Evolutionary conservation across 164 flowering plant species (phyloP).

Genomic region (Liriodendron chinense): DNA sequence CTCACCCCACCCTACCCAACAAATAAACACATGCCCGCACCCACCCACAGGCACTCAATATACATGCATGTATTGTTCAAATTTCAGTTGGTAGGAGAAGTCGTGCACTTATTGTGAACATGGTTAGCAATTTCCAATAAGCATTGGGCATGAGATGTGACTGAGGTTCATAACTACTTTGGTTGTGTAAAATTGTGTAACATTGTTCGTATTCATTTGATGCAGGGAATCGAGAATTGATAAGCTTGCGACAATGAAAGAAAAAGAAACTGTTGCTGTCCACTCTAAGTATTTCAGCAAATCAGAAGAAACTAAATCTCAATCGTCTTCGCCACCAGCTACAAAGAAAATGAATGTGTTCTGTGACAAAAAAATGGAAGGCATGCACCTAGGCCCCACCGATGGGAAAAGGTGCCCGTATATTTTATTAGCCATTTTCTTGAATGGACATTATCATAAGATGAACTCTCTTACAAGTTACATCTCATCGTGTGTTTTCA

Average conservation of each 20-base stretch:
- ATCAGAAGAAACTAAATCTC: conserved; percentile 24
- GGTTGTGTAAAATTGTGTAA: neutral
- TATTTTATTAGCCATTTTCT: conserved; percentile 6
- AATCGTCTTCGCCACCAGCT: conserved; percentile 11
- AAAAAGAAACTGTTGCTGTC: conserved; percentile 17
- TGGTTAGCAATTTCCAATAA: too few species aligned
- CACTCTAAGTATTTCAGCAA: conserved; percentile 22
- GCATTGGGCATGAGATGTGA: too few species aligned
- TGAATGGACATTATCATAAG: neutral
- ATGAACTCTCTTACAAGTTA: conserved; percentile 1
- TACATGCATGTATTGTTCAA: too few species aligned
- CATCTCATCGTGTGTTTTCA: neutral
- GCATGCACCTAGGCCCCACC: conserved; percentile 10
- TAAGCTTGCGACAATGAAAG: conserved; percentile 17
- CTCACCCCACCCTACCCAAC: neutral
- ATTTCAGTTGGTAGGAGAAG: too few species aligned
- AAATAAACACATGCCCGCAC: too few species aligned
- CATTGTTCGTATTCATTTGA: conserved; percentile 6
- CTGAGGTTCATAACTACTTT: neutral
- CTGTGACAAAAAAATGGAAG: conserved; percentile 15
- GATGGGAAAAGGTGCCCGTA: conserved; percentile 29
- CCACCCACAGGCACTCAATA: too few species aligned
- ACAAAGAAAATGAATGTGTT: conserved; percentile 9
- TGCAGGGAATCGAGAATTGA: conserved; percentile 30
- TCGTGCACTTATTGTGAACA: too few species aligned